A percentile compares a stretch with the other conserved stretches of the same genome.
phyloP scores from a whole-genome alignment of 2,329 filamentous ascomycete genomes.

The Keithomyces neogunnii region DNA sequence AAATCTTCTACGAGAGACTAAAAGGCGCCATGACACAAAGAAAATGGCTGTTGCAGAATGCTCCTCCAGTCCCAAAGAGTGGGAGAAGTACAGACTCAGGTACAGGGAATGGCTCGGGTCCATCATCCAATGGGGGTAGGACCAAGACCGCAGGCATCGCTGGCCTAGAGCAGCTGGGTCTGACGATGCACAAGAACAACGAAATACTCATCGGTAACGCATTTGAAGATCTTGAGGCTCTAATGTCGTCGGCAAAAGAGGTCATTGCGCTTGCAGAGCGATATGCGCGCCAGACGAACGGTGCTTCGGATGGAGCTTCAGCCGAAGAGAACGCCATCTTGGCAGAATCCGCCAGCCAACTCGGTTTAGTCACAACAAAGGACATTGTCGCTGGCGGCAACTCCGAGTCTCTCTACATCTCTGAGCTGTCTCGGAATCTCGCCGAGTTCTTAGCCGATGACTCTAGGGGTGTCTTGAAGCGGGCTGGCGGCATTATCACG shows the following conservation, averaged over 20 bases:
- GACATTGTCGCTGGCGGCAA: conserved; percentile 77
- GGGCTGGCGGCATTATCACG: conserved; percentile 79
- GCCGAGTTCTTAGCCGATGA: conserved; percentile 89
- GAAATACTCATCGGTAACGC: conserved; percentile 86
- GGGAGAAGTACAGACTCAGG: conserved; percentile 28
- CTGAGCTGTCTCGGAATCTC: conserved; percentile 73
- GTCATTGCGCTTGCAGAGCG: conserved; percentile 88
- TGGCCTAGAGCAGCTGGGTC: conserved; percentile 76
- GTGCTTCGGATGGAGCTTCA: conserved; percentile 49
- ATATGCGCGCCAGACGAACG: conserved; percentile 62
- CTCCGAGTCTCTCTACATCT: conserved; percentile 79
- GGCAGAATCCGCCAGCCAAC: conserved; percentile 67
- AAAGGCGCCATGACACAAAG: conserved; percentile 84
- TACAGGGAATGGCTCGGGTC: conserved; percentile 16
- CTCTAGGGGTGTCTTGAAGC: conserved; percentile 64
- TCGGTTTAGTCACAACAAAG: conserved; percentile 88
- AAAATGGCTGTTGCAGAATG: conserved; percentile 89
- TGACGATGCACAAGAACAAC: conserved; percentile 85
- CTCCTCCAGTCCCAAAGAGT: conserved; percentile 73
- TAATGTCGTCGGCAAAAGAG: conserved; percentile 97
- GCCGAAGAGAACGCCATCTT: conserved; percentile 67
- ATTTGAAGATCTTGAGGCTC: conserved; percentile 90
- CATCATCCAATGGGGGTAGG: conserved; percentile 21
- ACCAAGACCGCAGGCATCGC: conserved; percentile 77
- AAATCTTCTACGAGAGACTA: conserved; percentile 80